These are phyloP conservation scores for Geranium brycei DNA, from an alignment of 345 rosid genomes.

Conservation along the genomic window DNA sequence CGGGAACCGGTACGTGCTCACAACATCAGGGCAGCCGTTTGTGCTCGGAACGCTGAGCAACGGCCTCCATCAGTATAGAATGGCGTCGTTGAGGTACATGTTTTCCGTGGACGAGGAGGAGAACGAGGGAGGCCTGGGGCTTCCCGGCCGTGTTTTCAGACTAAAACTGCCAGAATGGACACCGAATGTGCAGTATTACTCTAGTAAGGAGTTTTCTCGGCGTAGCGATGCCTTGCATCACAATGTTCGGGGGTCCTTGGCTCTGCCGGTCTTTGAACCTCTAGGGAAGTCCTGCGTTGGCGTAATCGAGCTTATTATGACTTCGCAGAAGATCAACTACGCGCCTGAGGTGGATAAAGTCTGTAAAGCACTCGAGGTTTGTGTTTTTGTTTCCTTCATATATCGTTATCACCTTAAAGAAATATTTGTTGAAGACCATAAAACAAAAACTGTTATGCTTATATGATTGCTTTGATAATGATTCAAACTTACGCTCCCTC, in stretches of 20 bases:
- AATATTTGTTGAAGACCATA: too few relatives aligned
- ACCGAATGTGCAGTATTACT: conserved; percentile 84
- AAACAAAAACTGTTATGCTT: too few relatives aligned
- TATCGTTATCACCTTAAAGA: neutral
- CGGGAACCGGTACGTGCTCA: conserved; percentile 44
- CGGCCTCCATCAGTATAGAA: conserved; percentile 76
- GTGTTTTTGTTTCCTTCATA: conserved; percentile 14
- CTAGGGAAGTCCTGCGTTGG: conserved; percentile 72
- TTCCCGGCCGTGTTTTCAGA: conserved; percentile 89
- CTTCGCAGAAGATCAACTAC: conserved; percentile 70
- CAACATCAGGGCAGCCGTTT: conserved; percentile 89
- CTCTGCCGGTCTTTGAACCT: conserved; percentile 83
- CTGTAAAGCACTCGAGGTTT: conserved; percentile 96
- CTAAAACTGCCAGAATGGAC: conserved; percentile 87
- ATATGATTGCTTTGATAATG: neutral
- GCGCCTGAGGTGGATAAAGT: conserved; percentile 93
- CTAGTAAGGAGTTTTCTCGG: conserved; percentile 62
- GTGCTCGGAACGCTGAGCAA: conserved; percentile 56
- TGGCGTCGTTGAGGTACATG: conserved; percentile 62
- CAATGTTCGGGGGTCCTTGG: conserved; percentile 79
- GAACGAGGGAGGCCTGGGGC: conserved; percentile 54
- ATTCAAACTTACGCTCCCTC: conserved; percentile 9
- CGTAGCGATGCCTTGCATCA: conserved; percentile 60
- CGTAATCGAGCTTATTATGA: conserved; percentile 82
- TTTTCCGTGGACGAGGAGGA: conserved; percentile 55